Conservation (phyloP, 129 eudicot species). For the Helianthus annuus region HanXRQr2.0-SUNRISE NC_035434.2:82232485-82232984, state of each 20-base stretch:
- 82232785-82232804: neutral
- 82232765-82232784: neutral
- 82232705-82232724: constrained; percentile 82
- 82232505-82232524: neutral
- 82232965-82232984: neutral
- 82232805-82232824: constrained; percentile 15
- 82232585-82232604: constrained; percentile 98
- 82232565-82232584: constrained; percentile 98
- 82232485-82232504: constrained; percentile 54
- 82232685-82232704: constrained; percentile 74
- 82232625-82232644: constrained; percentile 62
- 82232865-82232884: constrained; percentile 72
- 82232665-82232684: constrained; percentile 90
- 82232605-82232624: constrained; percentile 85
- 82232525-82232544: constrained; percentile 5
- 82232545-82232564: constrained; percentile 73
- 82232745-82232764: constrained; percentile 32
- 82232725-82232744: constrained; percentile 89
- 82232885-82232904: constrained; percentile 67
- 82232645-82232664: constrained; percentile 78
- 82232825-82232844: constrained; percentile 60
- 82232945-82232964: neutral
- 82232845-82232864: constrained; percentile 87
- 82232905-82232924: constrained; percentile 60
- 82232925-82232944: constrained; percentile 63